Evolutionary conservation across 257 asterid genomes (phyloP), one percentile per base, ranked within the genome.

Genomic region (Solanum commersonii): DNA sequence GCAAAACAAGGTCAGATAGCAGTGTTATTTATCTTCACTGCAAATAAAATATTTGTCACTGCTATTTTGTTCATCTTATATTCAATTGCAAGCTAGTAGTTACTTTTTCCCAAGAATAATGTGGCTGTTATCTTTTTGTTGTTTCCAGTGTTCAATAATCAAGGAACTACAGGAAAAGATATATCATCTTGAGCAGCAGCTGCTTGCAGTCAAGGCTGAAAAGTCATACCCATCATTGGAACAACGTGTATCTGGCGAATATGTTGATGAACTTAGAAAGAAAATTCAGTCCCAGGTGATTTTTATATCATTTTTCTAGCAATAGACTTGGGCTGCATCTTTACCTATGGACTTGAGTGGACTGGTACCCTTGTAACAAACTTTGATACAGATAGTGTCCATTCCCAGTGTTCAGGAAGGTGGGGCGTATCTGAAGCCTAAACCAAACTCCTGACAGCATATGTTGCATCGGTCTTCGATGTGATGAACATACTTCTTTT

Each of bases 281-380:
- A 96, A 92, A 90, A 92, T 95, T 87, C 98, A 96, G 93, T 90
- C 90, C 65, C 98, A 95, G 98, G 98, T 95, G 87, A 87, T 88
- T 91, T 46, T 31, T 31, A 29, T 49, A 10, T 82, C 31, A 82
- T 49, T 82, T 33, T 20, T 82, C 29, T 33, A 10, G 70, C 71
- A n/a, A 40, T n/a, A 38, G 6, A 82, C 86, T 49, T 49, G 86
- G 68, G 34, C 86, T 49, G 70, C 68, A 49, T 49, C 42, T 82
- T 49, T 49, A 82, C 56, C 70, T 49, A 18, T 46, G 37, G 70
- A 49, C 27, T 49, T 49, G 22, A 82, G 20, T 49, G 71, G 31
- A 31, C 71, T 31, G 70, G 31, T 49, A 27, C 22, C 14, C 44
- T 31, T 49, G 86, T 9, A 82, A 31, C 29, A 31, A 31, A 31